Evolutionary conservation across 2,329 filamentous ascomycete species (phyloP).

Genomic region (Hypoxylon sp.): DNA sequence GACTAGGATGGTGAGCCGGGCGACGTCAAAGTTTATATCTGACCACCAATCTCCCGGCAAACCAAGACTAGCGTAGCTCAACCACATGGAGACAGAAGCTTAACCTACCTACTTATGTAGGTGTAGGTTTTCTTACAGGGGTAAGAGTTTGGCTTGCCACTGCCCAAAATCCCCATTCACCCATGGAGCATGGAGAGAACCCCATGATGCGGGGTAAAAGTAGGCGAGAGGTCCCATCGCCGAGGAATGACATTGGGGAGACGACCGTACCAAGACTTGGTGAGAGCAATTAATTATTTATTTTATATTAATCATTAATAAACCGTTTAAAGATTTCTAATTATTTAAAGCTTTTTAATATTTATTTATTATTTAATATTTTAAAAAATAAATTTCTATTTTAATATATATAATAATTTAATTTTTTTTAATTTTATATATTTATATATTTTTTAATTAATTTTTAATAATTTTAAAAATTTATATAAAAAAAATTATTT

Average conservation of each 20-base stretch:
- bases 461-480: too few relatives aligned
- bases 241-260: slow-evolving; percentile 25
- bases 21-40: slow-evolving; percentile 33
- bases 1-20: slow-evolving; percentile 9
- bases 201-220: slow-evolving; percentile 33
- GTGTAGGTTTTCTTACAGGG: slow-evolving; percentile 23
- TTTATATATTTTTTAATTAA: too few relatives aligned
- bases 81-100: slow-evolving; percentile 13
- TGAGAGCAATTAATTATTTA: too few relatives aligned
- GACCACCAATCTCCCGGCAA: slow-evolving; percentile 21
- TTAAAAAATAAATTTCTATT: too few relatives aligned
- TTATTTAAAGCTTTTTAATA: too few relatives aligned
- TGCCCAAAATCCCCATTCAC: slow-evolving; percentile 30
- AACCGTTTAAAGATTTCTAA: too few relatives aligned
- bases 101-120: slow-evolving; percentile 30
- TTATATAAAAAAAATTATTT: too few relatives aligned
- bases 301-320: too few relatives aligned
- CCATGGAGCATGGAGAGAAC: slow-evolving; percentile 30
- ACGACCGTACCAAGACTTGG: too few relatives aligned
- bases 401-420: too few relatives aligned
- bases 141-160: slow-evolving; percentile 24
- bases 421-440: too few relatives aligned
- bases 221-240: slow-evolving; percentile 17
- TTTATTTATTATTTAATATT: too few relatives aligned
- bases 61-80: slow-evolving; percentile 5